Conservation (phyloP, 208 protist genomes). For the Balamuthia mandrillaris region DNA sequence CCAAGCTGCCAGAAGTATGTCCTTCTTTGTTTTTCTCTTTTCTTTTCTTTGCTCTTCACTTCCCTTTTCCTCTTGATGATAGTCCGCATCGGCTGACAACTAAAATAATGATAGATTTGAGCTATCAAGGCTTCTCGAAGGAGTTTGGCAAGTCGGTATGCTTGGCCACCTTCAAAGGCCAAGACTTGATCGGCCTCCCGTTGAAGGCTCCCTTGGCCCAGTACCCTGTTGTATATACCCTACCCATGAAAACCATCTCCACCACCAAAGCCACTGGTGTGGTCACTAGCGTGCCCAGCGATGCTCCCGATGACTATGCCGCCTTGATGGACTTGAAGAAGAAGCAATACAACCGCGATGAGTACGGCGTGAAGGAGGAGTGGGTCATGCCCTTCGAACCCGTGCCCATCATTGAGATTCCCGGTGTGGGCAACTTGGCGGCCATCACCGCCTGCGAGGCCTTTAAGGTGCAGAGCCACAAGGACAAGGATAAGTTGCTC, state of each 20-base stretch:
- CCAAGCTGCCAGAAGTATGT: conserved; percentile 88
- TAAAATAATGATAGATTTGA: conserved; percentile 64
- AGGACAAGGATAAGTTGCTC: conserved; percentile 90
- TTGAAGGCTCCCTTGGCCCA: conserved; percentile 84
- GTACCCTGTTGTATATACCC: conserved; percentile 89
- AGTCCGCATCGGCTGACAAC: not conserved
- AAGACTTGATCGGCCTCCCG: conserved; percentile 87
- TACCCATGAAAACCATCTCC: conserved; percentile 96
- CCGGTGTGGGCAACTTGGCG: conserved; percentile 75
- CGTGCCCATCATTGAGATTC: conserved; percentile 93
- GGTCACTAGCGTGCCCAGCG: conserved; percentile 95
- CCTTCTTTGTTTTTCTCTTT: not conserved
- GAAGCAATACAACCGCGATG: conserved; percentile 87
- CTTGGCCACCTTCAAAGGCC: conserved; percentile 85
- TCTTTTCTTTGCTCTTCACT: not conserved
- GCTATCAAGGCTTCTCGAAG: conserved; percentile 89
- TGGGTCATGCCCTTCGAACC: conserved; percentile 82
- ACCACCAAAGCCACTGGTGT: conserved; percentile 95
- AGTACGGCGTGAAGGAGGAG: conserved; percentile 83
- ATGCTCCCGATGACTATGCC: conserved; percentile 98
- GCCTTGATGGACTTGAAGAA: conserved; percentile 90
- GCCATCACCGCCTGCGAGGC: conserved; percentile 89
- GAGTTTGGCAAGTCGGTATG: conserved; percentile 79
- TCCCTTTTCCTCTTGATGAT: not conserved
- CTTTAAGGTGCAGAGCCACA: conserved; percentile 91